Conservation (phyloP, 805 yeast species). For the Pichia kluyveri region DNA sequence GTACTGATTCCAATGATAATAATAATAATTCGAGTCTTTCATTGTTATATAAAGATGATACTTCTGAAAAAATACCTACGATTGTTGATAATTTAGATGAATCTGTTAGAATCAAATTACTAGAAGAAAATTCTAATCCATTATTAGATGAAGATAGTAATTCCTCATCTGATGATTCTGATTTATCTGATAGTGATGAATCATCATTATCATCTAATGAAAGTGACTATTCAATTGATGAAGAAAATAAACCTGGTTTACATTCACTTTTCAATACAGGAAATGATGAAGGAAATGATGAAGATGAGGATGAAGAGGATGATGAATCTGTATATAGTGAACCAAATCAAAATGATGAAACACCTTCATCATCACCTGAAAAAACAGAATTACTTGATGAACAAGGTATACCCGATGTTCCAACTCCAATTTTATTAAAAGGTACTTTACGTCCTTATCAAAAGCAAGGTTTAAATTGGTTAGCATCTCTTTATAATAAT, state of each 20-base stretch:
- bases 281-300: constrained; percentile 15
- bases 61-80: not conserved
- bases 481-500: constrained; percentile 86
- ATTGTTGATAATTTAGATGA: constrained; percentile 18
- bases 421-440: constrained; percentile 63
- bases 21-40: constrained; percentile 15
- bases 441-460: constrained; percentile 88
- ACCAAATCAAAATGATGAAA: constrained; percentile 15
- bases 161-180: constrained; percentile 7
- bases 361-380: constrained; percentile 31
- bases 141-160: constrained; percentile 10
- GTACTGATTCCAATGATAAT: too few species aligned
- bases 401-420: constrained; percentile 55
- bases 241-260: constrained; percentile 7
- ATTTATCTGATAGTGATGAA: constrained; percentile 14
- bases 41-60: constrained; percentile 27
- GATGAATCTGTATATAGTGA: constrained; percentile 29
- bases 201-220: constrained; percentile 10
- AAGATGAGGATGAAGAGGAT: constrained; percentile 12
- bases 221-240: constrained; percentile 12
- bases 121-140: constrained; percentile 16
- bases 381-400: constrained; percentile 12
- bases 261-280: constrained; percentile 15
- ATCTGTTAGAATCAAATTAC: constrained; percentile 15
- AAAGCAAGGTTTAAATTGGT: constrained; percentile 94